These are phyloP conservation scores for Kwoniella botswanensis DNA, from an alignment of 768 basidiomycete genomes.

Conservation along the genomic window DNA sequence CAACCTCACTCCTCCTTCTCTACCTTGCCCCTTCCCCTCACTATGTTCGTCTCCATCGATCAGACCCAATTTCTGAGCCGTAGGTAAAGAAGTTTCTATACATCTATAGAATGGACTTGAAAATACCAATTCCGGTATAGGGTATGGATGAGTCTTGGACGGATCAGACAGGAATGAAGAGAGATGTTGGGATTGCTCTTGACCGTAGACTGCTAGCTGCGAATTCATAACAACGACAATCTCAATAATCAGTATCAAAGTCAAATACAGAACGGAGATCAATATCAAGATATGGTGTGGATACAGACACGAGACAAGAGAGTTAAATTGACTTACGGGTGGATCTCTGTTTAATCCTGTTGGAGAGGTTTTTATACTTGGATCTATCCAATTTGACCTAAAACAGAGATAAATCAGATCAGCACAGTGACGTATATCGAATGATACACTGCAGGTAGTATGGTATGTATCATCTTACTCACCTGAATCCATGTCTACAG, in stretches of 20 bases:
- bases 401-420: background rate
- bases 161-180: conserved; percentile 47
- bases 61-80: conserved; percentile 31
- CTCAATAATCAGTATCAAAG: too few relatives aligned
- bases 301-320: background rate
- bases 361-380: conserved; percentile 47
- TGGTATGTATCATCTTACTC: conserved; percentile 3
- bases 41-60: background rate
- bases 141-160: conserved; percentile 31
- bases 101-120: conserved; percentile 57
- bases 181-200: conserved; percentile 43
- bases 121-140: conserved; percentile 54
- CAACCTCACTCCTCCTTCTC: conserved; percentile 28
- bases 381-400: conserved; percentile 57
- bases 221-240: background rate
- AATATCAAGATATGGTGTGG: background rate
- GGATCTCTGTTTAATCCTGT: conserved; percentile 57
- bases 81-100: conserved; percentile 53
- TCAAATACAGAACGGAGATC: too few relatives aligned
- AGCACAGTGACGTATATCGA: background rate
- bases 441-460: background rate
- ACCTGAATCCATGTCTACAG: conserved; percentile 55
- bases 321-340: conserved; percentile 41
- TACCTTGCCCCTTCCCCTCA: conserved; percentile 3
- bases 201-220: conserved; percentile 53